These are phyloP conservation scores for Pestalotiopsis sp. DNA, from an alignment of 2,329 filamentous ascomycete genomes.

Conservation along the genomic window DNA sequence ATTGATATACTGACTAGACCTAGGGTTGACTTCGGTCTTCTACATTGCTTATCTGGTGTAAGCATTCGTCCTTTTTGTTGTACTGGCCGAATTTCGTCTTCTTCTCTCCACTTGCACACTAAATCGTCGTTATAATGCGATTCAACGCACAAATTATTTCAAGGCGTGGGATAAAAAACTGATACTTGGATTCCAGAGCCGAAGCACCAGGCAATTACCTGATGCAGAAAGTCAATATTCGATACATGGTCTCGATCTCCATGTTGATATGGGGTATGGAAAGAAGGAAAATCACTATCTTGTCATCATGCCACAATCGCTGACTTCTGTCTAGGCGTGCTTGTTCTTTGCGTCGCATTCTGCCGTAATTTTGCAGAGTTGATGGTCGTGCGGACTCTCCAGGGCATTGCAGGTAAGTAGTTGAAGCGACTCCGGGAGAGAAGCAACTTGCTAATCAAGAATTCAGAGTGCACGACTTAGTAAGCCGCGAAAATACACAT, in stretches of 20 bases:
- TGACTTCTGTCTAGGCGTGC: constrained; percentile 11
- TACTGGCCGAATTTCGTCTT: too few relatives aligned
- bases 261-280: constrained; percentile 33
- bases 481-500: background rate
- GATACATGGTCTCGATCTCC: constrained; percentile 35
- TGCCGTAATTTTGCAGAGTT: constrained; percentile 31
- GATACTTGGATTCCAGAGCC: background rate
- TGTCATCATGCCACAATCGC: background rate
- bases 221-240: constrained; percentile 37
- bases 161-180: background rate
- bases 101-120: too few relatives aligned
- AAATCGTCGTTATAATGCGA: background rate
- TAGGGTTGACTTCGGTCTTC: constrained; percentile 5
- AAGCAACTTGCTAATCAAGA: background rate
- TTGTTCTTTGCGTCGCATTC: constrained; percentile 32
- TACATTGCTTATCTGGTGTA: constrained; percentile 25
- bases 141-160: background rate
- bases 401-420: constrained; percentile 22
- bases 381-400: constrained; percentile 30
- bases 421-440: background rate
- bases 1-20: constrained; percentile 21
- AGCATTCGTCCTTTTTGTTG: constrained; percentile 26
- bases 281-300: too few relatives aligned
- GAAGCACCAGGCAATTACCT: constrained; percentile 32
- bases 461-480: constrained; percentile 2